phyloP scores from a whole-genome alignment of 2,329 filamentous ascomycete genomes.

The Penicillium palitans region DNA sequence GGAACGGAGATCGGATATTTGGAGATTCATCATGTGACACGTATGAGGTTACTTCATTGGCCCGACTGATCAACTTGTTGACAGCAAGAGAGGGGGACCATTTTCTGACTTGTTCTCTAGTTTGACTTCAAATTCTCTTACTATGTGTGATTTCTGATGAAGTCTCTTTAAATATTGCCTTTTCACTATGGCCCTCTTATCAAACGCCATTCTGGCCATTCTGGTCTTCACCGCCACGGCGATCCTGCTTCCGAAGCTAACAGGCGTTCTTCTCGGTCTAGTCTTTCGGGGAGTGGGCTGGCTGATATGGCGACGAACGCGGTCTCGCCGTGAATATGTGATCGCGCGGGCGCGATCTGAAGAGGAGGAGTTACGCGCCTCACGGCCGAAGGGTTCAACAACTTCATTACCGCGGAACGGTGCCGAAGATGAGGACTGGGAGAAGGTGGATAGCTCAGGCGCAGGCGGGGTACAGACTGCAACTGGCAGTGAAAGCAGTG shows the following conservation, averaged over 20 bases:
- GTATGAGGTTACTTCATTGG: slow-evolving; percentile 20
- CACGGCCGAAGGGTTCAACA: slow-evolving; percentile 28
- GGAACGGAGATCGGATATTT: slow-evolving; percentile 6
- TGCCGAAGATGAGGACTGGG: slow-evolving; percentile 65
- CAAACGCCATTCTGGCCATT: slow-evolving; percentile 33
- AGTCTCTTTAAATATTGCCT: slow-evolving; percentile 7
- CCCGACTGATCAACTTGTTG: slow-evolving; percentile 22
- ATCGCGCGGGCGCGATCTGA: slow-evolving; percentile 48
- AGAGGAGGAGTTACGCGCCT: slow-evolving; percentile 37
- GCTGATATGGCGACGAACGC: slow-evolving; percentile 63
- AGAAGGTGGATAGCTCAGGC: slow-evolving; percentile 62
- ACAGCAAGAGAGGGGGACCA: slow-evolving; percentile 16
- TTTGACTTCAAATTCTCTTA: slow-evolving; percentile 12
- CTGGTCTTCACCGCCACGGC: slow-evolving; percentile 37
- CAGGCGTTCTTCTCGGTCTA: slow-evolving; percentile 35
- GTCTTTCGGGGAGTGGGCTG: slow-evolving; percentile 55
- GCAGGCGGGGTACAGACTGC: slow-evolving; percentile 47
- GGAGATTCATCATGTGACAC: slow-evolving; percentile 25
- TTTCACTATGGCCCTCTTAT: slow-evolving; percentile 36
- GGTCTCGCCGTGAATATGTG: slow-evolving; percentile 61
- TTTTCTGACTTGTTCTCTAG: slow-evolving; percentile 7
- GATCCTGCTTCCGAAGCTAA: slow-evolving; percentile 37
- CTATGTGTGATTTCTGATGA: slow-evolving; percentile 26
- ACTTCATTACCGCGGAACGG: slow-evolving; percentile 21
- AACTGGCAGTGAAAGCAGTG: slow-evolving; percentile 48